phyloP scores from a whole-genome alignment of 208 protist genomes.

The Entamoeba invadens region DNA sequence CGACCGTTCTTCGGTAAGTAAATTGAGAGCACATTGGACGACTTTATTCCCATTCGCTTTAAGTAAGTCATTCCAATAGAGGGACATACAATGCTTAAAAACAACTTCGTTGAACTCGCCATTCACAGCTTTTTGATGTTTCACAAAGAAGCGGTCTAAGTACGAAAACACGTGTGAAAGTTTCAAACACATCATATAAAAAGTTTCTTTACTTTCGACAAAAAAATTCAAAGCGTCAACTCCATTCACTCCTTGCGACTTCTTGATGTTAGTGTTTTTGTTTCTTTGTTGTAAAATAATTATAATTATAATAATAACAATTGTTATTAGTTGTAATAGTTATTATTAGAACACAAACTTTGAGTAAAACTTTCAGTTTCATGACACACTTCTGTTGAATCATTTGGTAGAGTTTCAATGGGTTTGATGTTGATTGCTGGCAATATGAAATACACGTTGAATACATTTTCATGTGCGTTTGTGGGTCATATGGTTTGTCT shows the following conservation, averaged over 20 bases:
- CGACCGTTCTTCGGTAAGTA: background rate
- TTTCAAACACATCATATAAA: background rate
- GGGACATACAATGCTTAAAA: background rate
- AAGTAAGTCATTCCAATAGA: background rate
- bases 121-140: background rate
- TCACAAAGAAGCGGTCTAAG: background rate
- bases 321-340: too few relatives aligned
- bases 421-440: background rate
- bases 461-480: background rate
- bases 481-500: background rate
- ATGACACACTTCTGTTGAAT: background rate
- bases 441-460: background rate
- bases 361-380: background rate
- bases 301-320: too few relatives aligned
- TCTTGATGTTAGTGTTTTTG: too few relatives aligned
- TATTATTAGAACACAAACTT: too few relatives aligned
- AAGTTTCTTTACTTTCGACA: background rate
- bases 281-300: too few relatives aligned
- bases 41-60: background rate
- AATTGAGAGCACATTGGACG: background rate
- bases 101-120: background rate
- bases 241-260: too few relatives aligned
- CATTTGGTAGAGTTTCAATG: background rate
- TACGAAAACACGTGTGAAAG: background rate
- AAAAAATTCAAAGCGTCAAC: background rate